phyloP scores from a whole-genome alignment of 2,329 filamentous ascomycete genomes.

The Lasiodiplodia citricola region DNA sequence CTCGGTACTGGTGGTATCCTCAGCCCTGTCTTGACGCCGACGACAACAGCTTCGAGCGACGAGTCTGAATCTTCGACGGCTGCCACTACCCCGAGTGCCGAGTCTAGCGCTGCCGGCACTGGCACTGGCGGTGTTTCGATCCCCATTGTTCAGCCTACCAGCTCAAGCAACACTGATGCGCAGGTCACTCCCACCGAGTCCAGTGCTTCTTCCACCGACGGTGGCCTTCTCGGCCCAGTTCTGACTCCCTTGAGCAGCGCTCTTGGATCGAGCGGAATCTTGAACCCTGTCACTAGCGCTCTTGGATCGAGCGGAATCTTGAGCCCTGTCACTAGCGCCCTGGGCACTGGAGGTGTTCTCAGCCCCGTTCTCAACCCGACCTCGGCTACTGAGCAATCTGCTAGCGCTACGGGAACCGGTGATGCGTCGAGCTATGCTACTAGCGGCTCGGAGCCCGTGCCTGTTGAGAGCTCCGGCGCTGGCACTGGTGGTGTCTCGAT shows the following conservation, averaged over 20 bases:
- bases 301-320: not conserved
- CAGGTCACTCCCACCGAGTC: constrained; percentile 1
- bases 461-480: constrained; percentile 27
- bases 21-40: constrained; percentile 10
- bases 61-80: not conserved
- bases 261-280: constrained; percentile 9
- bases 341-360: constrained; percentile 13
- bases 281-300: constrained; percentile 17
- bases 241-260: constrained; percentile 15
- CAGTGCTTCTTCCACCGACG: constrained; percentile 6
- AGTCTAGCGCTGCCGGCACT: constrained; percentile 16
- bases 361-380: constrained; percentile 14
- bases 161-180: not conserved
- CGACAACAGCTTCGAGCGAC: not conserved
- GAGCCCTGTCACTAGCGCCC: constrained; percentile 18
- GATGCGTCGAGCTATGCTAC: constrained; percentile 26
- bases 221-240: constrained; percentile 20
- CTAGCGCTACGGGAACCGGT: constrained; percentile 26
- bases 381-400: constrained; percentile 15
- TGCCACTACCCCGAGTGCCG: not conserved
- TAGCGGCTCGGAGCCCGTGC: constrained; percentile 30
- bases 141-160: constrained; percentile 23
- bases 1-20: constrained; percentile 11
- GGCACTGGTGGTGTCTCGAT: constrained; percentile 24
- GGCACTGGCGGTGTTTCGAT: constrained; percentile 25